These are phyloP conservation scores for Paecilomyces fulvus DNA, from an alignment of 2,329 filamentous ascomycete species.

Conservation along the genomic window DNA sequence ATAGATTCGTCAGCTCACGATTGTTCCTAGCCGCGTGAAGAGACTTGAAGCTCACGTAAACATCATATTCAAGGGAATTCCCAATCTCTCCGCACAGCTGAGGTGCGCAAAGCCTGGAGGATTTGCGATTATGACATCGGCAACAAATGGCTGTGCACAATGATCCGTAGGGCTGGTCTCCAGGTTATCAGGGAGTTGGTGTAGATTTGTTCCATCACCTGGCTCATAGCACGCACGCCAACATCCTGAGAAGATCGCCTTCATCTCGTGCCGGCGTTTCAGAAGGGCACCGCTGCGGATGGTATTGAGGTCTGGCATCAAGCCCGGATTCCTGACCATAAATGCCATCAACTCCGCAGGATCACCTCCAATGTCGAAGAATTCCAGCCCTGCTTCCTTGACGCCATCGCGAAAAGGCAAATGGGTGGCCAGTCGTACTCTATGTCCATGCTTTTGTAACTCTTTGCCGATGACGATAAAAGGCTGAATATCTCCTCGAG, in stretches of 20 bases:
- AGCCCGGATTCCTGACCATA: conserved; percentile 43
- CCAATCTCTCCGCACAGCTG: conserved; percentile 44
- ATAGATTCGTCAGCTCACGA: background rate
- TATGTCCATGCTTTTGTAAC: conserved; percentile 44
- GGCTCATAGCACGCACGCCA: conserved; percentile 81
- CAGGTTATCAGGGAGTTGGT: background rate
- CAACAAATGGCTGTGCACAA: conserved; percentile 38
- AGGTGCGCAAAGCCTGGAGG: conserved; percentile 46
- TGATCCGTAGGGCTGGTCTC: background rate
- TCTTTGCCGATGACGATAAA: conserved; percentile 50
- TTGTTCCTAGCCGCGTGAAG: background rate
- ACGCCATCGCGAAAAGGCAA: background rate
- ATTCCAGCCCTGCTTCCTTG: conserved; percentile 39
- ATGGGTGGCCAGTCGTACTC: conserved; percentile 49
- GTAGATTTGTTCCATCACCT: conserved; percentile 54
- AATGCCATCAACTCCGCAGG: conserved; percentile 45
- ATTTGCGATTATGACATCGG: conserved; percentile 48
- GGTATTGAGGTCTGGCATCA: conserved; percentile 31
- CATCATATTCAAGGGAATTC: conserved; percentile 44
- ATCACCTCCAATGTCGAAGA: conserved; percentile 51
- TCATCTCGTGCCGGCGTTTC: conserved; percentile 64
- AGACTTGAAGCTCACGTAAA: conserved; percentile 25
- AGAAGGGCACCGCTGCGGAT: conserved; percentile 69
- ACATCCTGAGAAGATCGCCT: conserved; percentile 71
- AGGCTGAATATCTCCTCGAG: conserved; percentile 38